Evolutionary conservation across 2,329 filamentous ascomycete genomes (phyloP).

Genomic region (Hymenoscyphus albidus): DNA sequence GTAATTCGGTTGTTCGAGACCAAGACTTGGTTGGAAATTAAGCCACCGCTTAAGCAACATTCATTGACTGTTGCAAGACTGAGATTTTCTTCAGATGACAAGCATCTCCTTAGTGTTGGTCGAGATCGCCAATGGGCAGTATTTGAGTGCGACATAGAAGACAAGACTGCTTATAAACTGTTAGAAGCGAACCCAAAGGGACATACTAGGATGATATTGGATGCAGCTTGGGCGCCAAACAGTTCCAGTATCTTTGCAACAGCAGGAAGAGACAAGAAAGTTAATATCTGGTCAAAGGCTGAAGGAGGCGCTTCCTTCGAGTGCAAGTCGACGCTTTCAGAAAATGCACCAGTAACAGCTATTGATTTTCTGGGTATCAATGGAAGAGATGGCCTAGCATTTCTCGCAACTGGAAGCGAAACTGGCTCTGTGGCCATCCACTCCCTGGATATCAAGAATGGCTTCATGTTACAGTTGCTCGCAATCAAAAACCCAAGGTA

Average conservation of each 20-base stretch:
- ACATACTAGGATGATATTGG: slow-evolving; percentile 88
- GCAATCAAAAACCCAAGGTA: slow-evolving; percentile 24
- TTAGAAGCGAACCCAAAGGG: slow-evolving; percentile 72
- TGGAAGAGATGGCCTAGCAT: slow-evolving; percentile 29
- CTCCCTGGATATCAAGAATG: slow-evolving; percentile 20
- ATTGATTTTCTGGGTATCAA: slow-evolving; percentile 57
- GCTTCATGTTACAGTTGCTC: slow-evolving; percentile 31
- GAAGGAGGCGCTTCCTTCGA: slow-evolving; percentile 32
- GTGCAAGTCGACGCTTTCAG: slow-evolving; percentile 45
- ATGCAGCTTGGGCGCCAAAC: slow-evolving; percentile 71
- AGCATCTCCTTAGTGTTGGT: slow-evolving; percentile 78
- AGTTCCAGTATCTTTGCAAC: slow-evolving; percentile 66
- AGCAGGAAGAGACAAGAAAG: slow-evolving; percentile 81
- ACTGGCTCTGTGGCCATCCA: slow-evolving; percentile 33
- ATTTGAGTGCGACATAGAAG: slow-evolving; percentile 53
- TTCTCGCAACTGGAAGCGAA: slow-evolving; percentile 58
- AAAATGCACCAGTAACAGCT: slow-evolving; percentile 63
- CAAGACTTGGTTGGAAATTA: slow-evolving; percentile 79
- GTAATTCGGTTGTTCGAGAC: slow-evolving; percentile 92
- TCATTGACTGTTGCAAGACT: slow-evolving; percentile 80
- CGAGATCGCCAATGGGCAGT: slow-evolving; percentile 89
- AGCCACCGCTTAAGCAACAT: slow-evolving; percentile 78
- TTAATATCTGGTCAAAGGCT: slow-evolving; percentile 62
- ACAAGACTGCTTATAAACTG: slow-evolving; percentile 48
- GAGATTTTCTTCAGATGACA: slow-evolving; percentile 72